phyloP scores from a whole-genome alignment of 2,329 filamentous ascomycete species.

The Aspergillus hortae region DNA sequence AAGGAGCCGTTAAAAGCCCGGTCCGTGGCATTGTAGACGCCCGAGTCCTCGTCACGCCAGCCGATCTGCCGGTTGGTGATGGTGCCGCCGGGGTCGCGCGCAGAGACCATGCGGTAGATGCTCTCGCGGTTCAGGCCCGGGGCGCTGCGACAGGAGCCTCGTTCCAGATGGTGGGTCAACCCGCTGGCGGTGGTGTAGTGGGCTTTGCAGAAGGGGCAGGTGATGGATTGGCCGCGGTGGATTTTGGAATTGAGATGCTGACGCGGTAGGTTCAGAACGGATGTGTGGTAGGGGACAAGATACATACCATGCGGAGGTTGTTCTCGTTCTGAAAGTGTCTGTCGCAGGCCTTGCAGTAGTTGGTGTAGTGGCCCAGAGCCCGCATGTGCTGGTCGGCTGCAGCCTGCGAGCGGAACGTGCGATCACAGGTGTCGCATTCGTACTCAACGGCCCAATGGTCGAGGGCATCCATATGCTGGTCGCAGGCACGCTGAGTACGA shows the following conservation, averaged over 20 bases:
- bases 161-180: conserved; percentile 56
- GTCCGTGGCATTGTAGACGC: conserved; percentile 36
- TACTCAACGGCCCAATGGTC: conserved; percentile 23
- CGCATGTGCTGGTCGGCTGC: conserved; percentile 26
- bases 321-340: conserved; percentile 30
- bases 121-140: conserved; percentile 45
- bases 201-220: conserved; percentile 55
- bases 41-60: conserved; percentile 35
- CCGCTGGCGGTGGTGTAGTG: conserved; percentile 51
- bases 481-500: conserved; percentile 15
- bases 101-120: conserved; percentile 46
- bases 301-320: conserved; percentile 26
- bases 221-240: conserved; percentile 46
- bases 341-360: conserved; percentile 30
- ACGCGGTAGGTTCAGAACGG: not conserved
- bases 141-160: conserved; percentile 49
- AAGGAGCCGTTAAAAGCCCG: conserved; percentile 44
- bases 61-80: conserved; percentile 53
- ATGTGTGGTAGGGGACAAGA: not conserved
- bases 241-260: conserved; percentile 55
- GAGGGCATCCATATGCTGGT: conserved; percentile 30
- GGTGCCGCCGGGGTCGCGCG: conserved; percentile 45
- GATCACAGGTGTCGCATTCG: conserved; percentile 27
- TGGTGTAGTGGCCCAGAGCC: conserved; percentile 20
- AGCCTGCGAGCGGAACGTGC: conserved; percentile 13